Evolutionary conservation across 306 rosid species (phyloP).

Genomic region (Urtica urens): DNA sequence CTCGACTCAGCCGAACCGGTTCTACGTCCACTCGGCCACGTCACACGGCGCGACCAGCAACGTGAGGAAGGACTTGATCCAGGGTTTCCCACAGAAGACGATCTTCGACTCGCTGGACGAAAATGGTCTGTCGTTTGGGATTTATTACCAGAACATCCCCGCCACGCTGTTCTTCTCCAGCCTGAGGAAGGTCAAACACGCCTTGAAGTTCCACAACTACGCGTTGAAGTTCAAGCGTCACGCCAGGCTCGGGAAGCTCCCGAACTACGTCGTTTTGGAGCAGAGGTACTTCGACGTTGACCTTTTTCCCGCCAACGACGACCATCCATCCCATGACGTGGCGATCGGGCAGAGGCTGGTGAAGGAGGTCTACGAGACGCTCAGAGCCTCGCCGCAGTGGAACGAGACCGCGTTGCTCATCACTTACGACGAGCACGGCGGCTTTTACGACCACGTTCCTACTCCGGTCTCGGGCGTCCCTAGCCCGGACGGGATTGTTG

Average conservation of each 20-base stretch:
- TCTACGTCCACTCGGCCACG: slow-evolving; percentile 87
- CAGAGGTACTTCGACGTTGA: slow-evolving; percentile 72
- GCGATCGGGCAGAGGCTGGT: slow-evolving; percentile 75
- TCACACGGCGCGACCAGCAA: slow-evolving; percentile 90
- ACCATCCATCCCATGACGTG: slow-evolving; percentile 93
- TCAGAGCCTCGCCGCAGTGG: slow-evolving; percentile 93
- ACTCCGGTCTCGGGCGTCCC: slow-evolving; percentile 77
- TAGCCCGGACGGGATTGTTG: slow-evolving; percentile 76
- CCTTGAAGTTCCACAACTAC: slow-evolving; percentile 43
- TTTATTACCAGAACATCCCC: slow-evolving; percentile 86
- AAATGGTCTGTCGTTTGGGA: slow-evolving; percentile 45
- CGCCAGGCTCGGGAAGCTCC: slow-evolving; percentile 63
- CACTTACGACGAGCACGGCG: slow-evolving; percentile 93
- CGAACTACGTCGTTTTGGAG: slow-evolving; percentile 77
- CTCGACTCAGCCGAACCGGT: slow-evolving; percentile 91
- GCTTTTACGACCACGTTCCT: slow-evolving; percentile 85
- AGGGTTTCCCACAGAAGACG: slow-evolving; percentile 76
- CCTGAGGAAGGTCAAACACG: slow-evolving; percentile 47
- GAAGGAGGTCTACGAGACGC: slow-evolving; percentile 78
- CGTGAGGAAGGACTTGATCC: slow-evolving; percentile 60
- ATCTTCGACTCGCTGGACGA: slow-evolving; percentile 78
- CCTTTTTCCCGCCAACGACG: slow-evolving; percentile 71
- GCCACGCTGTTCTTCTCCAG: slow-evolving; percentile 68
- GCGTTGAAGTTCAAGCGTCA: slow-evolving; percentile 46
- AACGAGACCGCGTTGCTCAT: slow-evolving; percentile 73